Evolutionary conservation across 2,329 filamentous ascomycete species (phyloP), one percentile per base, ranked within the genome.

Genomic region (Metarhizium brunneum): DNA sequence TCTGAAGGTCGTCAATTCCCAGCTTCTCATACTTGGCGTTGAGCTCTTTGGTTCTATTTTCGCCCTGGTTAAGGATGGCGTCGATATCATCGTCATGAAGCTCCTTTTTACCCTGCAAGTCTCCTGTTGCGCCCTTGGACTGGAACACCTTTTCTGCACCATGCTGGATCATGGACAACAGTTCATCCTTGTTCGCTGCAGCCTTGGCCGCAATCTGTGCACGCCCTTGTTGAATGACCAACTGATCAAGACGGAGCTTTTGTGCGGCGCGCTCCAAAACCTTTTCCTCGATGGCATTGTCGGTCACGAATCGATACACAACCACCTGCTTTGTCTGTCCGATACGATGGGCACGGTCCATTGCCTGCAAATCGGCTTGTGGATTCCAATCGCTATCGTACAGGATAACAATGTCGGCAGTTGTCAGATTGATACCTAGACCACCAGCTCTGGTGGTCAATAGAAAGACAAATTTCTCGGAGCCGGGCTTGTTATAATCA

Each of bases 371-470:
- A 83, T 99, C 94, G 18, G 94, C 94, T 72, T 99, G 94, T 10
- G 94, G 94, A 66, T 96, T 97, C 94, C 94, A 99, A 69, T 99
- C 94, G 65, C 92, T 96, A 70, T 99, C 94, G 66, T 94, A 99
- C 6, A 99, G 82, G 35, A 99, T 83, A 57, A 99, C 94, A 66
- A 97, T 96, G 65, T 99, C 94, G 55, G 94, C 94, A 58, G 82
- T 87, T 0, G 94, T 99, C 67, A 99, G 76, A 69, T 99, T 99
- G 77, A 99, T 99, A 65, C 94, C 94, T 54, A 99, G 75, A 64
- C 94, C 94, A 77, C 94, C 94, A 56, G 94, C 94, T 73, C 94
- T 86, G 43, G 94, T 99, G 0, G 94, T 99, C 49, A 99, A 79
- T 59, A 99, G 77, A 72, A 99, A 99, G 57, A 99, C 81, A 64